phyloP scores from a whole-genome alignment of 345 rosid genomes.

The Atalantia buxifolia region DNA sequence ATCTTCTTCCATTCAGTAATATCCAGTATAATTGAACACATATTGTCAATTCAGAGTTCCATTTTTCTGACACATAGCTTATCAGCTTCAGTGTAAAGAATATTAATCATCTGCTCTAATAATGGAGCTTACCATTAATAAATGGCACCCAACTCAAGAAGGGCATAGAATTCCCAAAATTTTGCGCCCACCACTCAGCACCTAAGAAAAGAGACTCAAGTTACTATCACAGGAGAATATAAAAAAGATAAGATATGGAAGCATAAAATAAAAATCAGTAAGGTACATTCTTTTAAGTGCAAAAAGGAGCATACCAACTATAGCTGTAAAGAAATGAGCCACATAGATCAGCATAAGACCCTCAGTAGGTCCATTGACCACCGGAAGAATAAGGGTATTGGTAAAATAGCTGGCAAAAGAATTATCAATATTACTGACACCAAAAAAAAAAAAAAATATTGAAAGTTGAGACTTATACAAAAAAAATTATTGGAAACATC shows the following conservation, averaged over 20 bases:
- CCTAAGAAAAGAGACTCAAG: conserved; percentile 39
- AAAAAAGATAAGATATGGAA: not conserved
- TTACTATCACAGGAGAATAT: conserved; percentile 10
- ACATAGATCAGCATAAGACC: conserved; percentile 86
- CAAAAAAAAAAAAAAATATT: not conserved
- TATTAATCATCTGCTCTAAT: conserved; percentile 1
- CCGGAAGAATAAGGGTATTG: conserved; percentile 90
- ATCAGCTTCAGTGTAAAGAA: not conserved
- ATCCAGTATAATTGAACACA: not conserved
- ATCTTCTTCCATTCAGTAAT: not conserved
- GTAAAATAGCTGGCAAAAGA: conserved; percentile 70
- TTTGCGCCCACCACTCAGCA: conserved; percentile 92
- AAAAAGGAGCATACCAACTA: conserved; percentile 65
- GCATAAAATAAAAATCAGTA: not conserved
- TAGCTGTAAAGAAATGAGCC: conserved; percentile 69
- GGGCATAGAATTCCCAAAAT: conserved; percentile 63
- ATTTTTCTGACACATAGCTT: not conserved
- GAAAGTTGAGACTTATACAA: not conserved
- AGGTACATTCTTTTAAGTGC: not conserved
- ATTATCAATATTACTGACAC: conserved; percentile 12
- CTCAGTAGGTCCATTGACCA: conserved; percentile 94
- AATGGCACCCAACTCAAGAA: conserved; percentile 79
- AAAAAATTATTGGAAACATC: not conserved
- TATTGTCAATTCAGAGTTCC: not conserved
- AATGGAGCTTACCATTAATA: conserved; percentile 49